Evolutionary conservation across 1,139 yeast genomes (phyloP), one percentile per base, ranked within the genome.

Genomic region (Scheffersomyces stambukii): DNA sequence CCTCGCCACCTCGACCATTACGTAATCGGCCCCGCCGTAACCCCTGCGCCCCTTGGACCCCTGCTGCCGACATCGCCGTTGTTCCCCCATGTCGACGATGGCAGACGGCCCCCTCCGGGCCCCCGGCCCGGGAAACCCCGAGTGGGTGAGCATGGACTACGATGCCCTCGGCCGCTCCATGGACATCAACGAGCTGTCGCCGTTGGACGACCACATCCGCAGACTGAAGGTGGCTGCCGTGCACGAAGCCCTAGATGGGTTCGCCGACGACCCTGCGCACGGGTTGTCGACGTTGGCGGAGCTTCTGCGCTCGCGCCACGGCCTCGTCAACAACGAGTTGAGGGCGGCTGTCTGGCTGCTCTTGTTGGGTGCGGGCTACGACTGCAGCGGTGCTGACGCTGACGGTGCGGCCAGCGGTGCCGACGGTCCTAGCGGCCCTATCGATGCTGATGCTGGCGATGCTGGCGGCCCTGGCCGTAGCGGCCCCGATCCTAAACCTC

Each of bases 71-170:
- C n/a, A n/a, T n/a, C n/a, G n/a, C n/a, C n/a, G n/a, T n/a, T n/a
- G n/a, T n/a, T n/a, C n/a, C n/a, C n/a, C n/a, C n/a, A n/a, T n/a
- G n/a, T n/a, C n/a, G n/a, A n/a, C 11, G 14, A 13, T 12, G 7
- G 11, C 13, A 4, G n/a, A 14, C 16, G 15, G 10, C 16, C 27
- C 13, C 22, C 27, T 8, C 16, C 15, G 16, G 23, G 18, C 31
- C 14, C 16, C 29, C 17, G 29, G 25, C 24, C 41, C 28, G 34
- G 46, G 35, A 42, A 56, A 53, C 27, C 65, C 62, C 6, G 67
- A 60, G 21, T 70, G 77, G 77, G 72, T 67, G 13, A 58, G 66
- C 27, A 71, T 70, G 75, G 75, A 68, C 38, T 49, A 65, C 13
- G 64, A 56, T 21, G 65, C 64, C 30, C 51, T 71, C 28, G 71